Evolutionary conservation across 768 basidiomycete genomes (phyloP).

Genomic region (Suillus lakei): DNA sequence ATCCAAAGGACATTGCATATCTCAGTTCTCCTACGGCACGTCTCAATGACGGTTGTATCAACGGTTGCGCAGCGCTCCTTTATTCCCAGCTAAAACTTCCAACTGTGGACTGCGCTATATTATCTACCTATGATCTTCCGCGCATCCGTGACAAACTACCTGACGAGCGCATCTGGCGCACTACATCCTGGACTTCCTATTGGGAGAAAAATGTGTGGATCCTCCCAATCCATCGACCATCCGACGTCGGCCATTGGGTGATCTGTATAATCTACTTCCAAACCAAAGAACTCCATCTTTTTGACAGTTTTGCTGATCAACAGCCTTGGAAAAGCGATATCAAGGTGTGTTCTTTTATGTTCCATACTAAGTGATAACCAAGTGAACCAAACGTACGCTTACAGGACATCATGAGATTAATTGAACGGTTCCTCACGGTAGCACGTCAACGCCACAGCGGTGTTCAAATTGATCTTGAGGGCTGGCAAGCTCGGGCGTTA

Average conservation of each 20-base stretch:
- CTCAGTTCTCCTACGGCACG: constrained; percentile 10
- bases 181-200: constrained; percentile 18
- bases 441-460: not conserved
- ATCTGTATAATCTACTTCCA: constrained; percentile 19
- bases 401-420: constrained; percentile 9
- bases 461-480: constrained; percentile 9
- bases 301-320: constrained; percentile 16
- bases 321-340: constrained; percentile 10
- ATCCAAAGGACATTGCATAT: constrained; percentile 9
- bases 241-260: constrained; percentile 35
- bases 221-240: constrained; percentile 40
- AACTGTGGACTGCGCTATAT: constrained; percentile 7
- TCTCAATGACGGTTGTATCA: constrained; percentile 19
- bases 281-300: constrained; percentile 7
- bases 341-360: not conserved
- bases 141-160: constrained; percentile 1
- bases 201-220: constrained; percentile 41
- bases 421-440: constrained; percentile 3
- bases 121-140: constrained; percentile 16
- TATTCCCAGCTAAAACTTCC: not conserved
- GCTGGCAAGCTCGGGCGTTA: constrained; percentile 2
- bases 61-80: constrained; percentile 18
- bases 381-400: not conserved
- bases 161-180: constrained; percentile 28
- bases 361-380: not conserved